A percentile compares a stretch with the other conserved stretches of the same genome.
Conservation (phyloP, 2,329 filamentous ascomycete genomes). For the Penicillium sp. region DNA sequence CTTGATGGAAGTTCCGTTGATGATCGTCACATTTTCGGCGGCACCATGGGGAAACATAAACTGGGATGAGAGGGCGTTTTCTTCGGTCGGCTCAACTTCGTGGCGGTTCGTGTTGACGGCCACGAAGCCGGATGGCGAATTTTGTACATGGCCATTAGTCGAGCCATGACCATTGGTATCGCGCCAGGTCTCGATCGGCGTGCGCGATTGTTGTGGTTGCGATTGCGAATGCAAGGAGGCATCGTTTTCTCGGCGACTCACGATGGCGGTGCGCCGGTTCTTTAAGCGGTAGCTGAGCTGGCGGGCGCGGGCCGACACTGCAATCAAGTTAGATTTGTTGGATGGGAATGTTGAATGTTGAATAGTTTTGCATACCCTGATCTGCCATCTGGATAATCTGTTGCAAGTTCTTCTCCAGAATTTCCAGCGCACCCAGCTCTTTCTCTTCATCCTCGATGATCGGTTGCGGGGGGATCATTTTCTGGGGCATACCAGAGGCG, state of each 20-base stretch:
- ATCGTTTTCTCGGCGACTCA: conserved; percentile 62
- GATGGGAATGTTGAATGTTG: background rate
- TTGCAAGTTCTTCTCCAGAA: conserved; percentile 76
- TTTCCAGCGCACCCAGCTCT: conserved; percentile 81
- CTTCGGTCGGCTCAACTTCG: conserved; percentile 36
- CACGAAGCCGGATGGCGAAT: conserved; percentile 59
- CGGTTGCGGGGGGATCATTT: conserved; percentile 78
- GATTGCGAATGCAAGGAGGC: conserved; percentile 25
- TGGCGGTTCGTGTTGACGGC: conserved; percentile 61
- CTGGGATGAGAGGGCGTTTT: conserved; percentile 37
- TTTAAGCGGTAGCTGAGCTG: conserved; percentile 82
- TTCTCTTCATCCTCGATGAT: conserved; percentile 85
- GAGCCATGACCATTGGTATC: conserved; percentile 37
- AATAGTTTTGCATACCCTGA: conserved; percentile 56
- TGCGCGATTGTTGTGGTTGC: conserved; percentile 34
- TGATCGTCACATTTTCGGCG: conserved; percentile 53
- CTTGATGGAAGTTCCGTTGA: conserved; percentile 54
- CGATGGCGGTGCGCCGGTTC: conserved; percentile 73
- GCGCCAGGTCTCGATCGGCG: conserved; percentile 43
- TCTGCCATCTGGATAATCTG: conserved; percentile 81
- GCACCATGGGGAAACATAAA: conserved; percentile 48
- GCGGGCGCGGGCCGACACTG: conserved; percentile 70
- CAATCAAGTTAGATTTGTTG: background rate
- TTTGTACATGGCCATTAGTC: conserved; percentile 39
- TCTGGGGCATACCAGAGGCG: conserved; percentile 78